Evolutionary conservation across 257 asterid species (phyloP).

Genomic region (Coffea canephora): DNA sequence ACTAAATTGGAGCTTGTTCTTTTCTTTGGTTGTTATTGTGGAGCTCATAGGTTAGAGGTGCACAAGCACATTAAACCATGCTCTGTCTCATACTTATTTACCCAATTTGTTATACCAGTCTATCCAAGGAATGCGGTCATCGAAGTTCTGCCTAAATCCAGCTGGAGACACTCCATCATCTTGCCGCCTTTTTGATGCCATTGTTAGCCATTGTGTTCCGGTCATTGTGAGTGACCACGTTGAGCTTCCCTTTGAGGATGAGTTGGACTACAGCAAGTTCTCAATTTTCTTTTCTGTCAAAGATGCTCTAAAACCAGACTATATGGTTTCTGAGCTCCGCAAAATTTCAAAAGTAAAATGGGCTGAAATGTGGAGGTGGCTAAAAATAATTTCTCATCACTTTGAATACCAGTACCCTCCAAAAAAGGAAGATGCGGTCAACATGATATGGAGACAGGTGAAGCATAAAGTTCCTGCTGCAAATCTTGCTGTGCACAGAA

Average conservation of each 20-base stretch:
- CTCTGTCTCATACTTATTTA: conserved; percentile 18
- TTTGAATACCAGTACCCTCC: conserved; percentile 86
- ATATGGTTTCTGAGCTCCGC: conserved; percentile 60
- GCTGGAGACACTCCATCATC: conserved; percentile 99
- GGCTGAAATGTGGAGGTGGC: conserved; percentile 72
- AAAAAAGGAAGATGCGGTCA: conserved; percentile 69
- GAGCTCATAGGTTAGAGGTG: background rate
- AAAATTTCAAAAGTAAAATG: conserved; percentile 52
- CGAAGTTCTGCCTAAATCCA: conserved; percentile 87
- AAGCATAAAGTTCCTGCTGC: conserved; percentile 62
- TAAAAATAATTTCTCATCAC: conserved; percentile 65
- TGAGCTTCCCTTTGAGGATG: conserved; percentile 89
- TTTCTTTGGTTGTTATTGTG: background rate
- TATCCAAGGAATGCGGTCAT: conserved; percentile 70
- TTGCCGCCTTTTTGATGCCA: conserved; percentile 92
- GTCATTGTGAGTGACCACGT: conserved; percentile 83
- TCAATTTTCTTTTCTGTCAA: conserved; percentile 71
- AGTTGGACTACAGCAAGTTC: conserved; percentile 81
- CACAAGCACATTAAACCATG: conserved; percentile 1
- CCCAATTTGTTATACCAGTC: conserved; percentile 49
- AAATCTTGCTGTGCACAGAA: conserved; percentile 72
- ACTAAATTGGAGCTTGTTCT: background rate
- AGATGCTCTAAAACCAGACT: conserved; percentile 61
- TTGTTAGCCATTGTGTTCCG: conserved; percentile 93
- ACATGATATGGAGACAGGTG: conserved; percentile 92